Evolutionary conservation across 2,329 filamentous ascomycete species (phyloP), one percentile per base, ranked within the genome.

Genomic region (Fusarium lyarnte): DNA sequence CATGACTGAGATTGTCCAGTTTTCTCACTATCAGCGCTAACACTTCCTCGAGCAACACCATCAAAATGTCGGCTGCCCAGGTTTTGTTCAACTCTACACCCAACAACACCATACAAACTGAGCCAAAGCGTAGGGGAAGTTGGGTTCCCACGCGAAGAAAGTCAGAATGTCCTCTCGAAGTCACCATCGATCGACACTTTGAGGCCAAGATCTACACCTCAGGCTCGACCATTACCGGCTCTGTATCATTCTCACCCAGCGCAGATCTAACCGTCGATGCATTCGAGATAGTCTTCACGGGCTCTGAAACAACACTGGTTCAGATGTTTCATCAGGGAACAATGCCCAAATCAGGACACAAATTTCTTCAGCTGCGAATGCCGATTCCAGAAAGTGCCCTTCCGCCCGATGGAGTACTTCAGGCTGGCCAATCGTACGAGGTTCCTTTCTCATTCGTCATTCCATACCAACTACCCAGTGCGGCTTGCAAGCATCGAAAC

Each of bases 401-500:
- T 0, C 74, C 74, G 0, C 42, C 42, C 0, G 39, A 52, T 17
- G 54, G 57, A 6, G 17, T 64, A 1, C 58, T 76, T 2, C 45
- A 70, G 6, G 65, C 64, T 43, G 65, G 68, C 1, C 39, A 61
- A 10, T n/a, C 41, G 4, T 75, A 70, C 6, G 58, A 46, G 1
- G 47, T 75, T 0, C 72, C 74, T 1, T 76, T 76, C 17, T 62
- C 70, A 3, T 76, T 76, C n/a, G 57, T 76, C 0, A 67, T 76
- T 16, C 74, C 72, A 0, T 69, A 66, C 10, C 72, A 72, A 5
- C 47, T 76, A 6, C 70, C 74, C 1, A 70, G 70, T 3, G 72
- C 64, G 0, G 53, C 74, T 1, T 76, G 74, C 16, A 66, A 12
- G 11, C 66, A 75, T 8, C 63, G 60, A 16, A 63, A 61, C 4